Base-by-base conservation (phyloP, 2,329 filamentous ascomycete species). In the Aspergillus fumigatiaffinis region DNA sequence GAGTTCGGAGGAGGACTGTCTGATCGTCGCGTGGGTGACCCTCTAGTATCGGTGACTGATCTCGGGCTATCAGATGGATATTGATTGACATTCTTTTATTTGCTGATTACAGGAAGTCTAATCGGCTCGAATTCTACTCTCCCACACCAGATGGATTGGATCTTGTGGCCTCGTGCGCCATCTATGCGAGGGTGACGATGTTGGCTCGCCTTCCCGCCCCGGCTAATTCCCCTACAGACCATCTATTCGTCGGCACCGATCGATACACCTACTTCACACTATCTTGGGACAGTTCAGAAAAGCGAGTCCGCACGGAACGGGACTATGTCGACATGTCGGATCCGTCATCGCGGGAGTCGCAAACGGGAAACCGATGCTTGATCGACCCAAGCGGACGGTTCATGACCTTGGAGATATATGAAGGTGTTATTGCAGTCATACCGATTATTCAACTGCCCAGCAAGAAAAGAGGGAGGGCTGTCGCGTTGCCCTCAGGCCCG, bases 241-340 rank as follows among this genome's bases (percentile, higher is more conserved):
- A 97, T 60, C 84, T 99, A 59, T 96, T 99, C 71, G 84, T 99
- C 56, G 93, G 92, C 51, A 99, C 94, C 50, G 89, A 96, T 70
- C 86, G 89, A 55, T 89, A 90, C 65, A 87, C 92, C 67, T 97
- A 96, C 77, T 96, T 97, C 73, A 96, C 91, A 1, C 75, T 96
- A 21, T 86, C 83, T 17, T 99, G 94, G 92, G 87, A 97, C 66
- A 68, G 81, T 0, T 74, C 82, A 1, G 75, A 69, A 25, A 80
- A 78, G 21, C 75, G 81, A 54, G 73, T 87, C 14, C 76, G 76
- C 41, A 87, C 85, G 3, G 70, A 85, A 63, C 81, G 84, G 73
- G 81, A 78, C 58, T 84, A 82, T 71, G 78, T 84, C 47, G 82
- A 87, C 65, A 76, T 87, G 55, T 79, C 83, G 35, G 84, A 87